Percentiles rank a stretch among this genome's conserved stretches.
Conservation (phyloP, 495 filamentous ascomycete species). For the Ascobolus immersus region DNA sequence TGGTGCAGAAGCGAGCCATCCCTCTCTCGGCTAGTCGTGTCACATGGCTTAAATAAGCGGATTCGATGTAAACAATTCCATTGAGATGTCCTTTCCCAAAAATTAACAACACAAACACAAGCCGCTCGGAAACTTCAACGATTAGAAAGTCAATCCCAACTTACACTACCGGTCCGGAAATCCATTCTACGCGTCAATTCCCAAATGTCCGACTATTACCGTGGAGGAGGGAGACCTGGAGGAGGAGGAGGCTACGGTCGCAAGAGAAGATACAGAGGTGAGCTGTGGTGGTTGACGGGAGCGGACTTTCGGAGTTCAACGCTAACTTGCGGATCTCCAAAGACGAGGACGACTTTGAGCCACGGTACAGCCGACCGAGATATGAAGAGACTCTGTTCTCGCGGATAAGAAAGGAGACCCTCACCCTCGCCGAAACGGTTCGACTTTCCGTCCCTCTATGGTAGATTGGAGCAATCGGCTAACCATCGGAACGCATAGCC, state of each 20-base stretch:
- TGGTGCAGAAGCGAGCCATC: too few relatives aligned
- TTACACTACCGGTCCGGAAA: too few relatives aligned
- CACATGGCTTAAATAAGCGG: too few relatives aligned
- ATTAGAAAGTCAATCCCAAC: too few relatives aligned
- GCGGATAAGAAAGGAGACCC: conserved; percentile 53
- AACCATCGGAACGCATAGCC: conserved; percentile 22
- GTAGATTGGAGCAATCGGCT: neutral
- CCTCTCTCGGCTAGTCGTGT: too few relatives aligned
- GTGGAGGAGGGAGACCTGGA: conserved; percentile 10
- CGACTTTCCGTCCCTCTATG: neutral
- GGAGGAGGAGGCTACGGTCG: conserved; percentile 10
- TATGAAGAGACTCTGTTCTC: conserved; percentile 54
- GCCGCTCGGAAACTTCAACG: too few relatives aligned
- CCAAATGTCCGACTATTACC: conserved; percentile 17
- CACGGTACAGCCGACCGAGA: conserved; percentile 45
- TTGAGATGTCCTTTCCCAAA: too few relatives aligned
- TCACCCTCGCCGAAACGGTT: conserved; percentile 63
- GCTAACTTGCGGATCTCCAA: conserved; percentile 3
- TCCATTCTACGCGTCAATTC: too few relatives aligned
- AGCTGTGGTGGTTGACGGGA: neutral
- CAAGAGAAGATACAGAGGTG: conserved; percentile 1
- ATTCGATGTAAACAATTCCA: too few relatives aligned
- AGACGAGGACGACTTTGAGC: conserved; percentile 38
- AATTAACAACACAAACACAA: too few relatives aligned
- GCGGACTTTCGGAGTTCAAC: neutral